Base-by-base conservation (phyloP, 768 basidiomycete species). In the Serendipita sp. region DNA sequence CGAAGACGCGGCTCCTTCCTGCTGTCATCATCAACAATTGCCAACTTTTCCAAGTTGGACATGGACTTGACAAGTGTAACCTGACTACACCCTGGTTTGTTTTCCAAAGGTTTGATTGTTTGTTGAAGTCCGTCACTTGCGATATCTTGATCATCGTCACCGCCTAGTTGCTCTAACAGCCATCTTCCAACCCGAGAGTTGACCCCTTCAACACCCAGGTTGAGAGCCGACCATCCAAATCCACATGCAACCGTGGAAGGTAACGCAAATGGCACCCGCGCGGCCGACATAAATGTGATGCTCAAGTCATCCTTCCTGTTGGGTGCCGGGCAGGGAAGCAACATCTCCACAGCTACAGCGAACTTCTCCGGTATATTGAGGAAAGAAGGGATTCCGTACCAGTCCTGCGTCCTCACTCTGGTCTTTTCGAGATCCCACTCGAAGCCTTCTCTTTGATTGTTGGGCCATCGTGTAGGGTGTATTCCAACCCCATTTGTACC, bases 391-490 rank as follows among this genome's bases (percentile, higher is more conserved):
- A 96, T 85, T 45, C 76, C 76, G 71, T 94, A 94, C 93, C 94
- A 96, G 71, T 95, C 94, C 62, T 94, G 89, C 6, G 81, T 88
- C 62, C 82, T 80, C 10, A 94, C 83, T 18, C 80, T 72, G 29
- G 80, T 78, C 67, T 84, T 83, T 60, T 23, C 34, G 69, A 86
- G 83, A 60, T 69, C 64, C 91, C 91, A 93, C 48, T 80, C 75
- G 71, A 96, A 97, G 0, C 85, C 88, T 1, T 77, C 73, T 68
- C 80, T 83, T 37, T 73, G 75, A 68, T 83, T 89, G 73, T 96
- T 85, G 0, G 91, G 91, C 93, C 93, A 97, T 1, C 74, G 76
- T 0, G 80, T 81, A 3, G 93, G 91, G 68, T 91, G 88, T n/a
- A 97, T 87, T 0, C 93, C 93, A 92, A 75, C 2, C 84, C 87